These are phyloP conservation scores for Talaromyces piceae DNA, from an alignment of 2,329 filamentous ascomycete genomes.

Conservation along the genomic window DNA sequence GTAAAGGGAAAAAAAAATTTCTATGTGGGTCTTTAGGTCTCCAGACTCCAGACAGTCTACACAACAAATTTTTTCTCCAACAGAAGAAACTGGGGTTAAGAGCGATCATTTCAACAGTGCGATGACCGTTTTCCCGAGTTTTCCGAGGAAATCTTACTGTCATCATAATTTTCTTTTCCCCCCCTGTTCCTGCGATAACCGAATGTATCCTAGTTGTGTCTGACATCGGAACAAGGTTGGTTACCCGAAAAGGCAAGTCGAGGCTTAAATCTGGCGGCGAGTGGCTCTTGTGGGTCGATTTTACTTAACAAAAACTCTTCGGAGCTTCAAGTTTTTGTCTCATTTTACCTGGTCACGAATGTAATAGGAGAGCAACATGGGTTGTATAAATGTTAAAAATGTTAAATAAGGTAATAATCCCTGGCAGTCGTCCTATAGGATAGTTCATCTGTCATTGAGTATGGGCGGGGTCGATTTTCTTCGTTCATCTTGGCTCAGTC, in stretches of 20 bases:
- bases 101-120: background rate
- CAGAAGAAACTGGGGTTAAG: background rate
- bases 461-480: too few species aligned
- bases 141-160: background rate
- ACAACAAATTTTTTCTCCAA: background rate
- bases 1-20: background rate
- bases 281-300: background rate
- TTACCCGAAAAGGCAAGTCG: background rate
- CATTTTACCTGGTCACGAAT: background rate
- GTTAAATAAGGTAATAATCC: background rate
- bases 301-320: slow-evolving; percentile 1
- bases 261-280: background rate
- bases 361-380: background rate
- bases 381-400: background rate
- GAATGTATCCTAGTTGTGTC: background rate
- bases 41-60: background rate
- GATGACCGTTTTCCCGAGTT: background rate
- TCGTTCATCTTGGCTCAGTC: too few species aligned
- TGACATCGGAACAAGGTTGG: background rate
- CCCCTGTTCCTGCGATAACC: background rate
- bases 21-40: background rate
- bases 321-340: background rate
- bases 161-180: background rate
- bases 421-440: too few species aligned
- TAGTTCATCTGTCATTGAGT: too few species aligned